Base-by-base conservation (phyloP, 1,139 yeast genomes). In the Wickerhamomyces sp. region DNA sequence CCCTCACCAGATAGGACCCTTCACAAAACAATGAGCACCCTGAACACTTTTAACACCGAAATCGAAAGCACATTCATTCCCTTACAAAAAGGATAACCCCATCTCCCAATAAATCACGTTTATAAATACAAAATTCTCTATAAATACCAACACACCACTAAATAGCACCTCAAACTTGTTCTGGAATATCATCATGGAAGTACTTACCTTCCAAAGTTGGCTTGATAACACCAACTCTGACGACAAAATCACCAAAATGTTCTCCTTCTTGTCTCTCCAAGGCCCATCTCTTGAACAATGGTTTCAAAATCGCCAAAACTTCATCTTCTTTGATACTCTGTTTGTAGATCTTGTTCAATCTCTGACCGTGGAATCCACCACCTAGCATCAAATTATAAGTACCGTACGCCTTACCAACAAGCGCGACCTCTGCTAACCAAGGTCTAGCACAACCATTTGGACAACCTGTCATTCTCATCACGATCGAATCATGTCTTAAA, bases 361-460 rank as follows among this genome's bases (percentile, higher is more conserved):
- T 78, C 62, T 87, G 84, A 44, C 98, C 98, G 54, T 83, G 85
- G 62, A 83, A 91, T 28, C 96, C 96, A 57, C 98, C 98, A 51
- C 98, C 98, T 51, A 91, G 73, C 87, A 88, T 73, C 63, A 91
- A 72, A 62, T 91, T 91, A 65, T 91, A 91, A 11, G 95, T 89
- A 35, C 95, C 95, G 43, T 71, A 76, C 0, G 97, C 96, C 61
- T 91, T 91, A 62, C 98, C 98, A 36, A 91, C 95, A 42, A 87
- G 70, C 0, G 97, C 97, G 39, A 91, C 78, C 62, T 91, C 98
- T 4, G 96, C 97, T 36, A 91, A 67, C 96, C 96, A 91, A 16
- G 97, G 97, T 61, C 98, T 79, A 19, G 98, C 91, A 70, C 98
- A 91, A 47, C 97, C 98, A 60, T 91, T 91, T 39, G 97, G 96